These are phyloP conservation scores for Lathyrus sativus DNA, from an alignment of 306 rosid genomes.

Conservation along the genomic window DNA sequence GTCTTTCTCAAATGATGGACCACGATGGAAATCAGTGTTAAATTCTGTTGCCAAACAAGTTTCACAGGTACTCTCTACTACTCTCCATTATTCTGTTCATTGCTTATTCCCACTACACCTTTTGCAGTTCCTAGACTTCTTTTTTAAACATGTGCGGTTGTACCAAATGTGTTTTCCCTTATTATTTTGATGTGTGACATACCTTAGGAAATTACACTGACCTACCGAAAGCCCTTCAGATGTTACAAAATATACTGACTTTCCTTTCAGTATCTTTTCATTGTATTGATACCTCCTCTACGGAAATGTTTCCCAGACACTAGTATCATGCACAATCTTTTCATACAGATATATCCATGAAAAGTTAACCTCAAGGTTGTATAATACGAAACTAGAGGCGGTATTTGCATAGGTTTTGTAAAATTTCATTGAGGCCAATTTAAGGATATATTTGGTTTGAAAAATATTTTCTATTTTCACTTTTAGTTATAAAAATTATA, in stretches of 20 bases:
- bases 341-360: slow-evolving; percentile 2
- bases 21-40: slow-evolving; percentile 78
- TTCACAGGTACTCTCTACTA: slow-evolving; percentile 68
- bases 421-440: neutral
- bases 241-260: slow-evolving; percentile 22
- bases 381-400: neutral
- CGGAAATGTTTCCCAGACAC: neutral
- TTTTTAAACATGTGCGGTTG: slow-evolving; percentile 25
- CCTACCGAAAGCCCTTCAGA: neutral
- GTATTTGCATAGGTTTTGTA: neutral
- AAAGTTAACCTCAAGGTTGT: slow-evolving; percentile 22
- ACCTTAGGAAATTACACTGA: slow-evolving; percentile 16
- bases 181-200: slow-evolving; percentile 5
- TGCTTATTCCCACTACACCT: slow-evolving; percentile 20
- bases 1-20: slow-evolving; percentile 52
- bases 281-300: neutral
- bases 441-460: neutral
- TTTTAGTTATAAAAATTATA: neutral
- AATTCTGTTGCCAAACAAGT: slow-evolving; percentile 83
- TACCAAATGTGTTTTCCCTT: slow-evolving; percentile 13
- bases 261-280: slow-evolving; percentile 1
- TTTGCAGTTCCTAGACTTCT: slow-evolving; percentile 19
- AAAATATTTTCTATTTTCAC: neutral
- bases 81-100: slow-evolving; percentile 11
- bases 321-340: neutral